phyloP scores from a whole-genome alignment of 2,329 filamentous ascomycete species.

The Huntiella moniliformis region DNA sequence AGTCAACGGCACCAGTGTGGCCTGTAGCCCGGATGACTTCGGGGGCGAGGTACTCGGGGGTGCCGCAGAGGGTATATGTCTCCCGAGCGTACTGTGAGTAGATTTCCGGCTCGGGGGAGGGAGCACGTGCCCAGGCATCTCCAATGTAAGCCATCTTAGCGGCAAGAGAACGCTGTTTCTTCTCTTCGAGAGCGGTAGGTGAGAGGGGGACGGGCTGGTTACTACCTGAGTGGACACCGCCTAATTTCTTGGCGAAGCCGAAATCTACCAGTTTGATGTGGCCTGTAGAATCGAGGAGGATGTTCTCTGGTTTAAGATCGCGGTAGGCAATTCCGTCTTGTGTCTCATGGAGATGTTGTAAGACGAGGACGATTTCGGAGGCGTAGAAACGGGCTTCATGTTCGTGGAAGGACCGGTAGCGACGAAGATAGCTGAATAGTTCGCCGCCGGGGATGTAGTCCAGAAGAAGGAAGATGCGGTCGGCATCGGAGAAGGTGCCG shows the following conservation, averaged over 20 bases:
- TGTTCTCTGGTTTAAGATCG: conserved; percentile 68
- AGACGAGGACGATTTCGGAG: conserved; percentile 63
- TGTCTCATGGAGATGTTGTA: conserved; percentile 63
- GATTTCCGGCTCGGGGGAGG: neutral
- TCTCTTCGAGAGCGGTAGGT: neutral
- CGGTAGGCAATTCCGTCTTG: conserved; percentile 63
- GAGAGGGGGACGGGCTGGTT: neutral
- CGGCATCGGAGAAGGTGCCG: conserved; percentile 60
- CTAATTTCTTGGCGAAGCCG: conserved; percentile 66
- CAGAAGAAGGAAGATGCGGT: conserved; percentile 66
- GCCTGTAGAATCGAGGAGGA: conserved; percentile 56
- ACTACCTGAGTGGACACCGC: conserved; percentile 17
- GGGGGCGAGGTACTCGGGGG: conserved; percentile 66
- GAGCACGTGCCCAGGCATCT: neutral
- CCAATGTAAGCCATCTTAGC: too few species aligned
- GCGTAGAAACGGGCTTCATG: conserved; percentile 63
- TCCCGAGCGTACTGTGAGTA: conserved; percentile 34
- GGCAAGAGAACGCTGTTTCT: neutral
- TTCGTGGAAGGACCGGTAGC: conserved; percentile 63
- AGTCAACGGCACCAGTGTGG: conserved; percentile 59
- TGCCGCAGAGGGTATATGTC: conserved; percentile 70
- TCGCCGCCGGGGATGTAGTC: conserved; percentile 72
- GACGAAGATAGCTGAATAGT: conserved; percentile 65
- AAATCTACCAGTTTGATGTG: conserved; percentile 75
- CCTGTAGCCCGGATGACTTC: conserved; percentile 74